These are phyloP conservation scores for Pseudocercospora pini-densiflorae DNA, from an alignment of 2,329 filamentous ascomycete genomes.

Conservation along the genomic window DNA sequence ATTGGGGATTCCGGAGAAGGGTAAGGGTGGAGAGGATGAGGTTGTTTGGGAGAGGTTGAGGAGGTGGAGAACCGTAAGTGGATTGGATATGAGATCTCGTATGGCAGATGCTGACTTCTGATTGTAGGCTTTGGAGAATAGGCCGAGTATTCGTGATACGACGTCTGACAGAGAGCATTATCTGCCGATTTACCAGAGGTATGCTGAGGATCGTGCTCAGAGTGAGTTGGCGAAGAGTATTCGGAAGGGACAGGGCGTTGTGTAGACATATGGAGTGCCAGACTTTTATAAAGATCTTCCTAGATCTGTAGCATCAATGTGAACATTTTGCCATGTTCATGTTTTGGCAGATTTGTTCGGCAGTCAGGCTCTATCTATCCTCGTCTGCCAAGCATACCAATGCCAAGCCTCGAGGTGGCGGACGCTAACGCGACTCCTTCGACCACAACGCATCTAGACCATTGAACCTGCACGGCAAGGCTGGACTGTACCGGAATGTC, in stretches of 20 bases:
- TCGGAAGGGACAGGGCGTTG: background rate
- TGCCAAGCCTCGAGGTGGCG: too few species aligned
- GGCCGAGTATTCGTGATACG: constrained; percentile 69
- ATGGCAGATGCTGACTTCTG: background rate
- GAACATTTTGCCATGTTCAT: too few species aligned
- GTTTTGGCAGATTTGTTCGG: too few species aligned
- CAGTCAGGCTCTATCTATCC: too few species aligned
- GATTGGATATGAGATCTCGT: background rate
- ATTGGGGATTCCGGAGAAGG: constrained; percentile 51
- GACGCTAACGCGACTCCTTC: too few species aligned
- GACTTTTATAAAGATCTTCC: too few species aligned
- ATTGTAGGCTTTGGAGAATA: constrained; percentile 56
- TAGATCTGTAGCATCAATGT: too few species aligned
- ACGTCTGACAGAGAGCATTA: constrained; percentile 71
- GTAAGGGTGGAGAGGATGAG: constrained; percentile 58
- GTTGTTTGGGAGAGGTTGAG: constrained; percentile 67
- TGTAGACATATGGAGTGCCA: background rate
- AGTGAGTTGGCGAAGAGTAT: constrained; percentile 50
- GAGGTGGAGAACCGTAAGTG: constrained; percentile 56
- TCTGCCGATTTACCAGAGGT: constrained; percentile 65
- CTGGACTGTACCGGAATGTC: too few species aligned
- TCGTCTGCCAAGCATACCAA: too few species aligned
- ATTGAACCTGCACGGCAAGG: too few species aligned
- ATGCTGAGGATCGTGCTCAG: constrained; percentile 53
- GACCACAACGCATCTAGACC: too few species aligned